Conservation (phyloP, 495 filamentous ascomycete genomes). For the Penicillium angulare region DNA sequence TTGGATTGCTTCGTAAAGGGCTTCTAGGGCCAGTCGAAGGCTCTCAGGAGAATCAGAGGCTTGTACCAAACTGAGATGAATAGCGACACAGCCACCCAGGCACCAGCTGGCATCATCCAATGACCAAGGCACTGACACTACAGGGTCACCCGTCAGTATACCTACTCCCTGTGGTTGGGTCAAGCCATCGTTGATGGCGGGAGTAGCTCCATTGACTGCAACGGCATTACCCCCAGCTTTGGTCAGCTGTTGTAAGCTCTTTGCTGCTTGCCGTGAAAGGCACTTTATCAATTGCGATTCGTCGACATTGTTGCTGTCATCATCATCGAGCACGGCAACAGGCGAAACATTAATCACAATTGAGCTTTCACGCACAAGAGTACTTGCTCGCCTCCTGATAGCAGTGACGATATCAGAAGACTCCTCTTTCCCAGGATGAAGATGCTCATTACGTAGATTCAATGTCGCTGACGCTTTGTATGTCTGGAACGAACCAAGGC, state of each 20-base stretch:
- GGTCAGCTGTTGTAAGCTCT: slow-evolving; percentile 68
- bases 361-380: slow-evolving; percentile 74
- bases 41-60: slow-evolving; percentile 64
- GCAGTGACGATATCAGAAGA: slow-evolving; percentile 87
- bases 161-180: slow-evolving; percentile 73
- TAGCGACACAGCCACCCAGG: slow-evolving; percentile 79
- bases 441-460: slow-evolving; percentile 84
- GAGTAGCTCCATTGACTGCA: slow-evolving; percentile 83
- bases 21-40: slow-evolving; percentile 73
- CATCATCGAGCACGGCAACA: slow-evolving; percentile 71
- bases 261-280: slow-evolving; percentile 70
- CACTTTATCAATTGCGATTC: slow-evolving; percentile 73
- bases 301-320: slow-evolving; percentile 64
- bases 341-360: slow-evolving; percentile 86
- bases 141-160: slow-evolving; percentile 80
- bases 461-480: slow-evolving; percentile 92
- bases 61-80: slow-evolving; percentile 81
- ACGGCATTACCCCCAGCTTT: slow-evolving; percentile 72
- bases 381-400: slow-evolving; percentile 77
- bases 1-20: slow-evolving; percentile 78
- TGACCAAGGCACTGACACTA: slow-evolving; percentile 72
- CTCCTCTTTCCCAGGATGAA: slow-evolving; percentile 89
- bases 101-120: slow-evolving; percentile 94
- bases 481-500: slow-evolving; percentile 92
- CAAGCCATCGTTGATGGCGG: slow-evolving; percentile 86